A percentile compares a stretch with the other conserved stretches of the same genome.
Evolutionary conservation across 1,139 yeast genomes (phyloP).

Genomic region (Magnusiomyces magnusii): DNA sequence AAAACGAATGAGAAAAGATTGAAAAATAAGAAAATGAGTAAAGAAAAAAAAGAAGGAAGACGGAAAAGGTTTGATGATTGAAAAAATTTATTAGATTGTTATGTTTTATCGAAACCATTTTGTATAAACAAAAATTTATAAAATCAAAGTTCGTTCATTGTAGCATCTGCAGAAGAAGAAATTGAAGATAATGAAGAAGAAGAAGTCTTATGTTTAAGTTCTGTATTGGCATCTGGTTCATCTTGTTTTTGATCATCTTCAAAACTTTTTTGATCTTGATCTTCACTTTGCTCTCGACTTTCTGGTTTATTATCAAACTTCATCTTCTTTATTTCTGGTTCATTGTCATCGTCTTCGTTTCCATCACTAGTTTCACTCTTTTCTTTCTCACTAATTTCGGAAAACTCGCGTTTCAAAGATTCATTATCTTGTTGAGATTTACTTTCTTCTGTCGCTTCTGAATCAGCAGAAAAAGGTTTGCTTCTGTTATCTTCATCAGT

Average conservation of each 20-base stretch:
- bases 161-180: not conserved
- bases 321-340: not conserved
- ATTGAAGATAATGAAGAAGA: not conserved
- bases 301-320: not conserved
- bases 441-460: not conserved
- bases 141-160: not conserved
- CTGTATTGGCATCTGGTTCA: not conserved
- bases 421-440: not conserved
- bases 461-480: not conserved
- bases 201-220: not conserved
- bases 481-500: slow-evolving; percentile 8
- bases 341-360: not conserved
- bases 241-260: not conserved
- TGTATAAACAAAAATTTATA: too few species aligned
- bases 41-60: slow-evolving; percentile 51
- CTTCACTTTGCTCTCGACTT: not conserved
- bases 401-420: not conserved
- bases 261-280: too few species aligned
- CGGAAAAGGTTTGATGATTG: slow-evolving; percentile 18
- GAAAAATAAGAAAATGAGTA: slow-evolving; percentile 43
- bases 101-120: too few species aligned
- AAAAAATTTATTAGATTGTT: too few species aligned
- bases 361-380: not conserved
- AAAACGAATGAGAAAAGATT: slow-evolving; percentile 45
- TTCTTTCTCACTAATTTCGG: not conserved